Evolutionary conservation across 495 filamentous ascomycete species (phyloP).

Genomic region (Hypoxylon cercidicola): DNA sequence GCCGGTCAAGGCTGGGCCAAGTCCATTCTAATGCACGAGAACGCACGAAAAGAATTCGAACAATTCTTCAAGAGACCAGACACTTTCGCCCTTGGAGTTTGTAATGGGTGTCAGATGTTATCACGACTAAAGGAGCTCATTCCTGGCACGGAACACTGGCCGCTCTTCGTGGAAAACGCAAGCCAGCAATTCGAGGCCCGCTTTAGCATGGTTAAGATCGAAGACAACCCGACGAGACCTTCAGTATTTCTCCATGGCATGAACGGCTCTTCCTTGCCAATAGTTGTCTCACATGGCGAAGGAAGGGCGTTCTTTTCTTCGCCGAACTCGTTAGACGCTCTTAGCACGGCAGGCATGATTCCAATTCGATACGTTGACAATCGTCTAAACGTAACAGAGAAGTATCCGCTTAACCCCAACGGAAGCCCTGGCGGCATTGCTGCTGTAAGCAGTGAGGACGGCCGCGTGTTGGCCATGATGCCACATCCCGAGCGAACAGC

Average conservation of each 20-base stretch:
- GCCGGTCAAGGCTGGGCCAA: conserved; percentile 98
- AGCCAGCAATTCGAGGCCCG: conserved; percentile 95
- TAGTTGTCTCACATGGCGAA: conserved; percentile 92
- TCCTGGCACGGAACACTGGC: conserved; percentile 86
- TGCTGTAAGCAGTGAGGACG: conserved; percentile 80
- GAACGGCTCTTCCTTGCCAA: conserved; percentile 83
- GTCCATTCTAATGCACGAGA: conserved; percentile 84
- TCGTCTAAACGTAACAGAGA: conserved; percentile 73
- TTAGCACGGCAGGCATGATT: conserved; percentile 71
- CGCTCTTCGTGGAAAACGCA: conserved; percentile 83
- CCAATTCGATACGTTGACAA: conserved; percentile 88
- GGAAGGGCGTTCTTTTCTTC: conserved; percentile 81
- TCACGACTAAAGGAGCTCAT: conserved; percentile 84
- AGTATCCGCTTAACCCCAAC: conserved; percentile 94
- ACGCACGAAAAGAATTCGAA: conserved; percentile 79
- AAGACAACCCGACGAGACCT: conserved; percentile 65
- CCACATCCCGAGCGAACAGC: conserved; percentile 96
- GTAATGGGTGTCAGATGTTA: conserved; percentile 98
- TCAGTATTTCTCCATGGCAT: conserved; percentile 96
- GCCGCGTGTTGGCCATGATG: conserved; percentile 93
- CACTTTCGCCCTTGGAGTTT: conserved; percentile 94
- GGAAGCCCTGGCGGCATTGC: conserved; percentile 89
- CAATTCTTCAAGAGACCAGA: conserved; percentile 88
- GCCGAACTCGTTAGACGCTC: conserved; percentile 60
- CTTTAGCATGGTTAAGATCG: conserved; percentile 86